Percentiles rank a stretch among this genome's conserved stretches.
Evolutionary conservation across 2,329 filamentous ascomycete species (phyloP).

Genomic region (Fusarium tuaranense): DNA sequence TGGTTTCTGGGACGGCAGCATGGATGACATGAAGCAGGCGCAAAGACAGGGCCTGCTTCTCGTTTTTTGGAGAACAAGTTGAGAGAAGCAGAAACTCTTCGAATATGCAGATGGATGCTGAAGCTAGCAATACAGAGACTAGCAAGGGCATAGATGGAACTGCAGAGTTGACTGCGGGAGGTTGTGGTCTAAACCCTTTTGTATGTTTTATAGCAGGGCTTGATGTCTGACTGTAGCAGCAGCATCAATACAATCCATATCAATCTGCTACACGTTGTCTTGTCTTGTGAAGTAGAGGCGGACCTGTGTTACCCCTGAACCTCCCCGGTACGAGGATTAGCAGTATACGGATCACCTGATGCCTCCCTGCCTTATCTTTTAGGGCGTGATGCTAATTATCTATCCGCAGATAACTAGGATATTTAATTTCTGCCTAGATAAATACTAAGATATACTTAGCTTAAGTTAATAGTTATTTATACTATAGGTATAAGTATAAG

Average conservation of each 20-base stretch:
- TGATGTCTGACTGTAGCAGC: slow-evolving; percentile 22
- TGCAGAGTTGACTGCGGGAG: slow-evolving; percentile 17
- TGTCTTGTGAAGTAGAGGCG: neutral
- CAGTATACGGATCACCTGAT: neutral
- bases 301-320: neutral
- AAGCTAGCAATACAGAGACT: slow-evolving; percentile 1
- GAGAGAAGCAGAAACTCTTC: slow-evolving; percentile 10
- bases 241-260: slow-evolving; percentile 22
- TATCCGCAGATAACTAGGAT: too few species aligned
- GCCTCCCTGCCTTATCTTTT: neutral
- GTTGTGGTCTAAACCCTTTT: slow-evolving; percentile 16
- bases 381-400: too few species aligned
- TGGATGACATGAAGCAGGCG: slow-evolving; percentile 25
- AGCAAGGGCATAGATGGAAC: slow-evolving; percentile 13
- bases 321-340: too few species aligned
- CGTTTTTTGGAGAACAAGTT: slow-evolving; percentile 35
- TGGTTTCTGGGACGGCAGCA: slow-evolving; percentile 14
- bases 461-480: too few species aligned
- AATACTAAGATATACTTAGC: too few species aligned
- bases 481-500: too few species aligned
- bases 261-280: neutral
- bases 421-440: too few species aligned
- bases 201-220: slow-evolving; percentile 39
- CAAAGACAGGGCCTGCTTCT: slow-evolving; percentile 11
- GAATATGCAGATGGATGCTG: slow-evolving; percentile 4